Base-by-base conservation (phyloP, 108 stramenopile species). In the Stephanodiscus triporus region DNA sequence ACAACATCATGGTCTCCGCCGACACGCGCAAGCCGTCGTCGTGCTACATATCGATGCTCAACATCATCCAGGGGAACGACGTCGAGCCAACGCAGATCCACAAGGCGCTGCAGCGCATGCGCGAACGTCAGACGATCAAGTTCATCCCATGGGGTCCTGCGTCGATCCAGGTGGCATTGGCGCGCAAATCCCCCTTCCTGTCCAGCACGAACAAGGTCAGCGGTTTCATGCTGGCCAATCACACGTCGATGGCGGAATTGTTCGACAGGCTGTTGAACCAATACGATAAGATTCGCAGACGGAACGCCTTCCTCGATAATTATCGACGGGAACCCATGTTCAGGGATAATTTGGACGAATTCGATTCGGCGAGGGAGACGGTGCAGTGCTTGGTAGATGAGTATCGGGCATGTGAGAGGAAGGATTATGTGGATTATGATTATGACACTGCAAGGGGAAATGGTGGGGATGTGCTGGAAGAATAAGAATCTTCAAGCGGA, bases 91-190 rank as follows among this genome's bases (percentile, higher is more conserved):
- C 97, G 4, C 92, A 97, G 77, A 97, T 99, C 43, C 99, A 99
- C 85, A 98, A 97, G 85, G 97, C 98, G 27, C 76, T 99, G 30
- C 99, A 99, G 75, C 85, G 99, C 8, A 96, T 99, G 66, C 89
- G 98, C 40, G 99, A 99, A 74, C 87, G 96, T 23, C 89, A 94
- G 34, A 84, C 95, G 29, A 93, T 98, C 13, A 86, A 84, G 37
- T 99, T 99, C 77, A 99, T 99, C 69, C 97, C 98, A 0, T 99
- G 99, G 99, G 99, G 99, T 53, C 99, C 99, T 6, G 99, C 99
- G 20, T 90, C 89, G 17, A 97, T 98, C 57, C 98, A 99, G 86
- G 98, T 99, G 38, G 99, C 99, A 9, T 69, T 99, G 83, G 97
- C 98, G 22, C 81, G 97, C 24, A 97, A 96, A 69, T 92, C 91